A percentile compares a stretch with the other conserved stretches of the same genome.
These are phyloP conservation scores for Aureobasidium leucospermi DNA, from an alignment of 2,329 filamentous ascomycete genomes.

Conservation along the genomic window DNA sequence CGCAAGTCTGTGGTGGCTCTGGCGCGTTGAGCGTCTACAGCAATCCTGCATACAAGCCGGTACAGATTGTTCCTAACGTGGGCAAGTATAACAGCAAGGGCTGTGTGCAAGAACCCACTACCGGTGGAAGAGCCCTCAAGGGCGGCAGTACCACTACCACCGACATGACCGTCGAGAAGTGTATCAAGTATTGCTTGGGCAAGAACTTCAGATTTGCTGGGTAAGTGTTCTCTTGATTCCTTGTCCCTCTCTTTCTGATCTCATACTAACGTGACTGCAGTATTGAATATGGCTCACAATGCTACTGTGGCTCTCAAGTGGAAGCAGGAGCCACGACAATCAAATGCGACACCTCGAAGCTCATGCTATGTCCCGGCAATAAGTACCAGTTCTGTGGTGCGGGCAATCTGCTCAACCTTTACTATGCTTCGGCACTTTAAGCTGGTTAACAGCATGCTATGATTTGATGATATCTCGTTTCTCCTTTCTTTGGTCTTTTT, in stretches of 20 bases:
- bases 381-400: conserved; percentile 25
- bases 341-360: conserved; percentile 17
- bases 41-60: conserved; percentile 19
- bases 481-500: background rate
- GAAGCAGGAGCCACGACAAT: conserved; percentile 16
- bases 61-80: conserved; percentile 7
- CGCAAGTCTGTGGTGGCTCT: conserved; percentile 33
- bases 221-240: conserved; percentile 12
- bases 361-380: conserved; percentile 25
- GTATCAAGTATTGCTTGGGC: conserved; percentile 25
- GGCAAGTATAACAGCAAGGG: conserved; percentile 15
- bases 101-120: conserved; percentile 11
- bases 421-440: conserved; percentile 27
- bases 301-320: conserved; percentile 24
- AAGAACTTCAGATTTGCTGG: conserved; percentile 24
- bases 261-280: conserved; percentile 4
- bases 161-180: conserved; percentile 14
- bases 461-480: background rate
- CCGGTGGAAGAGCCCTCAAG: background rate
- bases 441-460: background rate
- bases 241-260: background rate
- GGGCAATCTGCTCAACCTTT: conserved; percentile 24
- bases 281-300: conserved; percentile 19
- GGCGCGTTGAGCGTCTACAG: conserved; percentile 30
- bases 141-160: background rate